Evolutionary conservation across 371 early-diverging fungal species (phyloP), one percentile per base, ranked within the genome.

Genomic region (Chytridium lagenaria): DNA sequence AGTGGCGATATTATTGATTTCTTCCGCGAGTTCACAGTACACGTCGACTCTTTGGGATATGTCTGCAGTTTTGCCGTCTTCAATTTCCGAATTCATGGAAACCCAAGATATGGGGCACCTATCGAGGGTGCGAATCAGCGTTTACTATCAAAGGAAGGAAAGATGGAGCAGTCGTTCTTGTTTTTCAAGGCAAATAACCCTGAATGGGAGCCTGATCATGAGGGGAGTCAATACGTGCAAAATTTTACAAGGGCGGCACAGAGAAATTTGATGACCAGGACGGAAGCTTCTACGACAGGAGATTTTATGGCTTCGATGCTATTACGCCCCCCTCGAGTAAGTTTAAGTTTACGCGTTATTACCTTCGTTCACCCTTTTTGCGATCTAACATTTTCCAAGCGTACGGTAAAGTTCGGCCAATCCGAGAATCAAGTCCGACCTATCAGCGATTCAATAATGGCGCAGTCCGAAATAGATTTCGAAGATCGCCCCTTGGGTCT

Each of bases 21-120:
- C 73, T 93, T 98, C 82, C 83, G 95, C 39, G 97, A 96, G 73
- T 95, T 92, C 74, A 94, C 97, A 0, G 92, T 95, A 1, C 92
- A 95, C 75, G 92, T 93, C 37, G 92, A 95, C 69, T 92, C 91
- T 0, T 77, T 97, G 0, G 99, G 98, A 1, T 92, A 94, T 73
- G 95, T 98, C 2, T 98, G 98, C 82, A 94, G 94, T 70, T 95
- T 96, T 87, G 94, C 98, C 7, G 90, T 91, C 23, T 98, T 97
- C 65, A 81, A 86, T 68, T 80, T 97, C 76, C 87, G 88, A 70
- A 79, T 88, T 38, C 92, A 96, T 75, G 96, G 96, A 0, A 93
- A 95, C 75, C 86, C 57, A 15, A 72, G 85, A 80, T 94, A 93
- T 73, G 93, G 94, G 0, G 95, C 92, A 0, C 93, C 92, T 0